A percentile compares a stretch with the other conserved stretches of the same genome.
These are phyloP conservation scores for Hypoxylon sp. DNA, from an alignment of 2,329 filamentous ascomycete species.

Conservation along the genomic window DNA sequence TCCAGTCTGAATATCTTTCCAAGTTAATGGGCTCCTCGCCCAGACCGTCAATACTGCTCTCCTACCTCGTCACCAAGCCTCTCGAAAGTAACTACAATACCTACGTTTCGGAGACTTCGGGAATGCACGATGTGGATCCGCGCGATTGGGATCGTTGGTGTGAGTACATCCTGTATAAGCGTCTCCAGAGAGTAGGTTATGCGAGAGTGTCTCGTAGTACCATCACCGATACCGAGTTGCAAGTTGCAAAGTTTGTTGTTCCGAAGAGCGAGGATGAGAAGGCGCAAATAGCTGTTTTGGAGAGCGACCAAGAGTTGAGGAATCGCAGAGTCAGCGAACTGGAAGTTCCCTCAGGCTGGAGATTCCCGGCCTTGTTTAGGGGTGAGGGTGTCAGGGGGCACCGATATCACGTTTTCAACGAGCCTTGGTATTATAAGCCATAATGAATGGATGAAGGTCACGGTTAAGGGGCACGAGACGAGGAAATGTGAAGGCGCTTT, in stretches of 20 bases:
- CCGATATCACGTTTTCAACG: conserved; percentile 93
- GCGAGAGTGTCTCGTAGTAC: conserved; percentile 89
- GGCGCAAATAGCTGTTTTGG: conserved; percentile 57
- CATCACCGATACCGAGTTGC: conserved; percentile 97
- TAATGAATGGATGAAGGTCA: conserved; percentile 31
- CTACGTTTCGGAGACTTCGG: conserved; percentile 86
- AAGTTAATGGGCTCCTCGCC: conserved; percentile 87
- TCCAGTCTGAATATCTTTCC: conserved; percentile 88
- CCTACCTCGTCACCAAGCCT: conserved; percentile 93
- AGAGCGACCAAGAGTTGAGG: conserved; percentile 65
- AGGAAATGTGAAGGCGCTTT: conserved; percentile 18
- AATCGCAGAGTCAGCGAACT: conserved; percentile 74
- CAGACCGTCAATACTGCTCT: conserved; percentile 87
- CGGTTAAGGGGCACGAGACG: conserved; percentile 4
- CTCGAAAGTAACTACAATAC: conserved; percentile 96
- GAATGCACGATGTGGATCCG: conserved; percentile 95
- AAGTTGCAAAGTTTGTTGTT: conserved; percentile 95
- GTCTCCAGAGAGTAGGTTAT: conserved; percentile 86
- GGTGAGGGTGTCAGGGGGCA: conserved; percentile 91
- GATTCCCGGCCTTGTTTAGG: conserved; percentile 88
- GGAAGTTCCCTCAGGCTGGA: conserved; percentile 80
- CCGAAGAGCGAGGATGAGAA: conserved; percentile 76
- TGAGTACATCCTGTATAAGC: conserved; percentile 98
- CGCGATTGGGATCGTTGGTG: conserved; percentile 98
- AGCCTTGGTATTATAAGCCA: conserved; percentile 78